Evolutionary conservation across 1,284 basidiomycete genomes (phyloP).

Genomic region (Pyrrhoderma noxium): DNA sequence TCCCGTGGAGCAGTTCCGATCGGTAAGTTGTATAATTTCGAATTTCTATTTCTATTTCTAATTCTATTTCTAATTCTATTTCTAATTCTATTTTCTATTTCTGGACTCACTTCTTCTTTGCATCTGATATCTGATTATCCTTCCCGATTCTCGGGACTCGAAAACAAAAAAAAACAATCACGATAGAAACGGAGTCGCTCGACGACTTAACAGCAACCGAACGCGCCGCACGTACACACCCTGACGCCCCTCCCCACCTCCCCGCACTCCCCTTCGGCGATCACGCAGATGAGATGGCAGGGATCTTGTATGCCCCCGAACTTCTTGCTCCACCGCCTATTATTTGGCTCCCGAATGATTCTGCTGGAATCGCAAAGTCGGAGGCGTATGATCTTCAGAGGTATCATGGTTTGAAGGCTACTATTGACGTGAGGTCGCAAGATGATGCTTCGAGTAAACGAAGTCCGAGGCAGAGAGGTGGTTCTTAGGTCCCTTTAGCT

Average conservation of each 20-base stretch:
- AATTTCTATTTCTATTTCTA: too few species aligned
- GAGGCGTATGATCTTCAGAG: slow-evolving; percentile 65
- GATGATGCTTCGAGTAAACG: slow-evolving; percentile 40
- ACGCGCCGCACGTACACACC: slow-evolving; percentile 67
- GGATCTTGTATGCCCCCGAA: slow-evolving; percentile 74
- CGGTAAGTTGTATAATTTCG: slow-evolving; percentile 36
- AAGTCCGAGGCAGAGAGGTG: slow-evolving; percentile 11
- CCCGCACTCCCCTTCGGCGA: slow-evolving; percentile 62
- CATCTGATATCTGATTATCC: neutral
- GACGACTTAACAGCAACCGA: slow-evolving; percentile 75
- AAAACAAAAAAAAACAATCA: neutral
- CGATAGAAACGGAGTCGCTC: slow-evolving; percentile 59
- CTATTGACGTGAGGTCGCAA: slow-evolving; percentile 56
- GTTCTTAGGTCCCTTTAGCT: neutral
- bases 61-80: too few species aligned
- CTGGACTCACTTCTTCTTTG: neutral
- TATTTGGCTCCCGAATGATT: slow-evolving; percentile 76
- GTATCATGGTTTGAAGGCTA: slow-evolving; percentile 59
- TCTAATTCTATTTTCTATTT: neutral
- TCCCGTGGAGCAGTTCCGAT: slow-evolving; percentile 58
- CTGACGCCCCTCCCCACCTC: slow-evolving; percentile 67
- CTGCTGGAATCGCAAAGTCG: slow-evolving; percentile 58
- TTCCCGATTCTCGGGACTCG: neutral
- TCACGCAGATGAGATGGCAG: slow-evolving; percentile 67
- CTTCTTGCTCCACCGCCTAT: slow-evolving; percentile 66